phyloP scores from a whole-genome alignment of 2,329 filamentous ascomycete genomes.

The Colletotrichum echinochloae region DNA sequence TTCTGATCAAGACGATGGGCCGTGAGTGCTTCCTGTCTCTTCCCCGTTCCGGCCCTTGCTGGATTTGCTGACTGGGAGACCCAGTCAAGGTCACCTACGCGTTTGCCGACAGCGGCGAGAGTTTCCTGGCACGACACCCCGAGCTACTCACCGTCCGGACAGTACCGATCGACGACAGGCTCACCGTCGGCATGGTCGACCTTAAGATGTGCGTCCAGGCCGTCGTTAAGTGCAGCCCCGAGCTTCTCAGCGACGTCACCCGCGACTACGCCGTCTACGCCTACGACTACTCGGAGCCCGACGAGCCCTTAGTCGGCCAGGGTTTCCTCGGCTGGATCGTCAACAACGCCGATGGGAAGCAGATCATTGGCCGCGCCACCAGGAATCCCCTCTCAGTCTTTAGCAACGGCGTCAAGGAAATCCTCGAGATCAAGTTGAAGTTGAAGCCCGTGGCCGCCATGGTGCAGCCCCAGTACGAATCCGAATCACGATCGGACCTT shows the following conservation, averaged over 20 bases:
- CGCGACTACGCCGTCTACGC: slow-evolving; percentile 97
- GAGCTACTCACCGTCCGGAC: slow-evolving; percentile 84
- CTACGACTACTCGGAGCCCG: slow-evolving; percentile 95
- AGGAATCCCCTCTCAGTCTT: slow-evolving; percentile 89
- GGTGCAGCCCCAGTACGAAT: slow-evolving; percentile 50
- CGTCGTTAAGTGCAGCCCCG: slow-evolving; percentile 82
- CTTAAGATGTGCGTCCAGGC: slow-evolving; percentile 88
- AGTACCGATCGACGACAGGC: slow-evolving; percentile 81
- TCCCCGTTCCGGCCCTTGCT: background rate
- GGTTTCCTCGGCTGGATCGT: slow-evolving; percentile 92
- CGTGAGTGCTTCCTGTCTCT: slow-evolving; percentile 61
- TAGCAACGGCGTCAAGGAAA: slow-evolving; percentile 85
- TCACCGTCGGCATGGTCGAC: slow-evolving; percentile 87
- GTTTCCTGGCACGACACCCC: slow-evolving; percentile 88
- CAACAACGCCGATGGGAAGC: slow-evolving; percentile 53
- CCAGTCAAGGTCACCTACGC: slow-evolving; percentile 97
- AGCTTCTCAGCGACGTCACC: slow-evolving; percentile 78
- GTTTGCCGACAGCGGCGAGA: slow-evolving; percentile 88
- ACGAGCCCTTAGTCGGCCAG: slow-evolving; percentile 92
- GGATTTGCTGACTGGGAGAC: slow-evolving; percentile 27
- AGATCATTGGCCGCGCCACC: slow-evolving; percentile 91
- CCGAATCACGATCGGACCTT: slow-evolving; percentile 34
- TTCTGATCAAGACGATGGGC: slow-evolving; percentile 74
- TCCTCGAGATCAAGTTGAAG: slow-evolving; percentile 91
- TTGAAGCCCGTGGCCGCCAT: slow-evolving; percentile 79